Evolutionary conservation across 306 rosid genomes (phyloP).

Genomic region (Vigna unguiculata): DNA sequence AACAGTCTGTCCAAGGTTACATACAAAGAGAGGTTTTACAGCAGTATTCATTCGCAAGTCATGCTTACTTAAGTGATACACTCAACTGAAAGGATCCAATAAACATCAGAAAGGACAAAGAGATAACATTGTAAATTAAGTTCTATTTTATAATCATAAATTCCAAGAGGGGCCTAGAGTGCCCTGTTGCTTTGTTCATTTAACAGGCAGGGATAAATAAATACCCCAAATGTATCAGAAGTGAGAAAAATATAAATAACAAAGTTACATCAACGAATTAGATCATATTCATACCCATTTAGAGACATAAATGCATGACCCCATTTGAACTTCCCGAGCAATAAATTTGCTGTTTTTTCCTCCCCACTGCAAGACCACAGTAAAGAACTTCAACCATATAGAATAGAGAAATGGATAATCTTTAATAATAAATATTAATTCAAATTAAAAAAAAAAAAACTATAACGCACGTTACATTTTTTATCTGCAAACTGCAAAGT

Average conservation of each 20-base stretch:
- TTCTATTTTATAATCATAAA: not conserved
- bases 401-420: constrained; percentile 8
- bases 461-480: not conserved
- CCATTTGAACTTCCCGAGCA: constrained; percentile 98
- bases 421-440: not conserved
- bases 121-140: constrained; percentile 9
- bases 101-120: constrained; percentile 27
- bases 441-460: constrained; percentile 35
- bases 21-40: constrained; percentile 13
- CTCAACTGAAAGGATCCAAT: constrained; percentile 10
- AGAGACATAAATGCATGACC: constrained; percentile 91
- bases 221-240: not conserved
- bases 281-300: constrained; percentile 62
- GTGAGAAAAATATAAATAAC: constrained; percentile 17
- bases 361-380: constrained; percentile 75
- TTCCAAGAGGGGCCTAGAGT: not conserved
- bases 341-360: constrained; percentile 82
- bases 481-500: constrained; percentile 24
- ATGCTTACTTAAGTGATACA: not conserved
- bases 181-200: constrained; percentile 26
- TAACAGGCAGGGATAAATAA: constrained; percentile 1
- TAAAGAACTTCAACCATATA: constrained; percentile 33
- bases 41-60: constrained; percentile 17
- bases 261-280: constrained; percentile 6
- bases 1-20: constrained; percentile 1